Percentiles rank a stretch among this genome's conserved stretches.
These are phyloP conservation scores for Gaultheria prostrata DNA, from an alignment of 148 eudicot genomes.

Conservation along the genomic window DNA sequence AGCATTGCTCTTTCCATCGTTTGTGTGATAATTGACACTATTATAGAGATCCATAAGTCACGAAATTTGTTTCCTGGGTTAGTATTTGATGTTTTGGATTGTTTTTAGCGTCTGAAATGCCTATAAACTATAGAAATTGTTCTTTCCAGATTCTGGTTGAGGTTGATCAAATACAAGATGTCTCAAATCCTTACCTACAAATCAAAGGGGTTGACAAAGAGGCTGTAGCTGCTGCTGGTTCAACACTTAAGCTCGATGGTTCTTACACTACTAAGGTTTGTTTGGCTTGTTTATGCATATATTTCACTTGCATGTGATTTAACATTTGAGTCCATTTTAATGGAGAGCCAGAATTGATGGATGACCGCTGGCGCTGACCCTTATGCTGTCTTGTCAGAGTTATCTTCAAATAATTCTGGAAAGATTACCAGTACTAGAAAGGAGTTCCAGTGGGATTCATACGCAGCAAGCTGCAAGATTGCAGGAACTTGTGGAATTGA, in stretches of 20 bases:
- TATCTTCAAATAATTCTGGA: constrained; percentile 79
- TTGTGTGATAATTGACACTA: background rate
- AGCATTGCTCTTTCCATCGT: constrained; percentile 34
- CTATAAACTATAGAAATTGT: background rate
- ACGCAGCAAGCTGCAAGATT: constrained; percentile 84
- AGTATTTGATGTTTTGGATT: background rate
- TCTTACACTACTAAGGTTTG: constrained; percentile 96
- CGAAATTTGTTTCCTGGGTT: background rate
- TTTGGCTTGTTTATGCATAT: constrained; percentile 24
- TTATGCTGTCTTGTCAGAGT: constrained; percentile 48
- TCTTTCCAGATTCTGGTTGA: constrained; percentile 76
- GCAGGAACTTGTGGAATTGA: constrained; percentile 81
- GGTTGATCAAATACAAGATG: constrained; percentile 90
- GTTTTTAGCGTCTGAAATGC: background rate
- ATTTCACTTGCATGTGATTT: background rate
- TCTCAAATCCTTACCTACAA: constrained; percentile 81
- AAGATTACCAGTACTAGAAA: constrained; percentile 61
- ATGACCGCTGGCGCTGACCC: constrained; percentile 11
- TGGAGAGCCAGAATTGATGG: constrained; percentile 2
- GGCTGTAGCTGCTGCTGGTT: constrained; percentile 84
- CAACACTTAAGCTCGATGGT: constrained; percentile 71
- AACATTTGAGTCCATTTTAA: background rate
- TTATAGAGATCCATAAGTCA: background rate
- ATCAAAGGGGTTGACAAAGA: constrained; percentile 89
- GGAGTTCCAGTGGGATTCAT: constrained; percentile 77